Evolutionary conservation across 371 early-diverging fungal genomes (phyloP).

Genomic region (Rhizopus microsporus): DNA sequence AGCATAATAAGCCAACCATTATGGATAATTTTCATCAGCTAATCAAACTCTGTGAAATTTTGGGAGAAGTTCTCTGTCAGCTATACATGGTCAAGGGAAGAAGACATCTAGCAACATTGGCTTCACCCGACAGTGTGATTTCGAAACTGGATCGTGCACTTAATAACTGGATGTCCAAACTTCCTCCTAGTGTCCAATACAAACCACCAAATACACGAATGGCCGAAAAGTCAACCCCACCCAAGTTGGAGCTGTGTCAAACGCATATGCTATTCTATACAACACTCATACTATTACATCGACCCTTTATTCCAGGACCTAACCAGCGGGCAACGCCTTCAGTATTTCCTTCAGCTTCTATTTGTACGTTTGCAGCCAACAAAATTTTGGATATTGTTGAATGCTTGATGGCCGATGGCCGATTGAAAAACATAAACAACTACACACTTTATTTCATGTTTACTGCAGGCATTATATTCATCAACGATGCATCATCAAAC

Average conservation of each 20-base stretch:
- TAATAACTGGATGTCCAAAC: slow-evolving; percentile 52
- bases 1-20: slow-evolving; percentile 30
- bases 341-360: slow-evolving; percentile 50
- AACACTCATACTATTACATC: slow-evolving; percentile 72
- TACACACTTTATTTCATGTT: slow-evolving; percentile 49
- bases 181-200: slow-evolving; percentile 45
- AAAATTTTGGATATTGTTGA: slow-evolving; percentile 55
- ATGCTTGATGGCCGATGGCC: slow-evolving; percentile 33
- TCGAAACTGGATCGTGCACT: slow-evolving; percentile 47
- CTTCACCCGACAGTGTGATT: slow-evolving; percentile 43
- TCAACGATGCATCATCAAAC: slow-evolving; percentile 40
- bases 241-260: slow-evolving; percentile 49
- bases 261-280: slow-evolving; percentile 76
- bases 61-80: slow-evolving; percentile 45
- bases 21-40: slow-evolving; percentile 45
- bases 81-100: slow-evolving; percentile 47
- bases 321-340: slow-evolving; percentile 33
- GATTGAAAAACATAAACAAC: slow-evolving; percentile 38
- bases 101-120: slow-evolving; percentile 33
- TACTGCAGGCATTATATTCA: slow-evolving; percentile 53
- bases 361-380: slow-evolving; percentile 61
- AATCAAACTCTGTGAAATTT: slow-evolving; percentile 43
- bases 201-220: slow-evolving; percentile 44
- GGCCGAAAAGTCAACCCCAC: slow-evolving; percentile 32
- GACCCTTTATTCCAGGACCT: slow-evolving; percentile 61